Evolutionary conservation across 306 rosid genomes (phyloP), one percentile per base, ranked within the genome.

Genomic region (Glycine tomentella): DNA sequence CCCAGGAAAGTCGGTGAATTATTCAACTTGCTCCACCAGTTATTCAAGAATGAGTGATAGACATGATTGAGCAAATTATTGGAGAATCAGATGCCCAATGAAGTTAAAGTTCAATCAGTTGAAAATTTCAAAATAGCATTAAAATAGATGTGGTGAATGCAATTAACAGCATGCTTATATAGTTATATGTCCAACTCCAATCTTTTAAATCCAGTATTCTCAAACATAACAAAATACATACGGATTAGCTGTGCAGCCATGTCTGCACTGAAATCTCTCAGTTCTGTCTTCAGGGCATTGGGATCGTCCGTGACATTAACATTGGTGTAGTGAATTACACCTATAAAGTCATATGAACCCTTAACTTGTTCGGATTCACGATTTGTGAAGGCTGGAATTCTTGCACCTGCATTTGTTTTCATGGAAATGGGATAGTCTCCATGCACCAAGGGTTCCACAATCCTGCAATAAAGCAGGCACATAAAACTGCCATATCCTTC

Each of bases 281-380:
- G 14, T 72, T 79, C n/a, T 14, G 2, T 53, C 55, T 77, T 84
- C 8, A 84, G 73, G 50, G 80, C 67, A 36, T 45, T 67, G 40
- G 90, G 6, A 69, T 85, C 38, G 81, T 91, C 91, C 15, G 85
- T 83, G 83, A 80, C 31, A 31, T 78, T 67, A 5, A 15, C 0
- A 40, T 8, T 66, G 14, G 1, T 4, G 65, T 90, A 93, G 80
- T 88, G 68, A 45, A 84, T 80, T 12, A 90, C 1, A 25, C 97
- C 92, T 10, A 90, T 69, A 74, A 93, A 93, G 76, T 90, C 97
- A 79, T 61, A 80, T 34, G 94, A 87, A 53, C 90, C 90, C 73
- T 82, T 90, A 12, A 88, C 88, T 45, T 68, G 84, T 78, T 58
- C 31, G 4, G 91, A 88, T 45, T 90, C 92, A 9, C 4, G 52